Evolutionary conservation across 1,284 basidiomycete genomes (phyloP).

Genomic region (Ganoderma resinaceum): DNA sequence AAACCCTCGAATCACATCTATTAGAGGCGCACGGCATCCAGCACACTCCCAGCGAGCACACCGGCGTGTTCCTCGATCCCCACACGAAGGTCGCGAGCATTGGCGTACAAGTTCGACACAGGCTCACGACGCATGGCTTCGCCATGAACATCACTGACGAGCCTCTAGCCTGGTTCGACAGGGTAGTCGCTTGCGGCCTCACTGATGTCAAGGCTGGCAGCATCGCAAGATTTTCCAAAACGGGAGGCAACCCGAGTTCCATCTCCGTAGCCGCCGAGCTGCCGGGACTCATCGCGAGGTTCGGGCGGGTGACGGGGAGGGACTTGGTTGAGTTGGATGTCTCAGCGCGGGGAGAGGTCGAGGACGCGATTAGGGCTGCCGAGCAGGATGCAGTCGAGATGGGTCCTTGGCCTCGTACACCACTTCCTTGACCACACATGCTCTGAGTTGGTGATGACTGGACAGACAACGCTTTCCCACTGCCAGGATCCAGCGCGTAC

Average conservation of each 20-base stretch:
- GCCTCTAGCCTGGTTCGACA: conserved; percentile 85
- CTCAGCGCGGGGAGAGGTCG: conserved; percentile 55
- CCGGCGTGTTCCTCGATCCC: conserved; percentile 77
- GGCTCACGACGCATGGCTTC: conserved; percentile 95
- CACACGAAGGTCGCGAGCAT: conserved; percentile 90
- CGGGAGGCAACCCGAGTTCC: conserved; percentile 8
- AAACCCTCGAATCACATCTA: conserved; percentile 66
- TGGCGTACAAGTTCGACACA: conserved; percentile 94
- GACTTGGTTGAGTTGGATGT: conserved; percentile 60
- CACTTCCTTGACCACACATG: conserved; percentile 2
- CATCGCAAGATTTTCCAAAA: conserved; percentile 54
- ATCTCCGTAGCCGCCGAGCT: conserved; percentile 60
- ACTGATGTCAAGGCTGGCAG: conserved; percentile 83
- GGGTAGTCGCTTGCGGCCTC: conserved; percentile 93
- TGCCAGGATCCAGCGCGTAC: neutral
- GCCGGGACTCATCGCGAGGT: conserved; percentile 55
- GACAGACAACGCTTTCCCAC: neutral
- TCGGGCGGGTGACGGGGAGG: conserved; percentile 61
- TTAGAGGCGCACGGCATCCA: conserved; percentile 60
- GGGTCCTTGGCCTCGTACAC: conserved; percentile 30
- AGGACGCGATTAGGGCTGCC: conserved; percentile 50
- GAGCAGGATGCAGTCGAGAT: conserved; percentile 36
- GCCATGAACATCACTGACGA: conserved; percentile 89
- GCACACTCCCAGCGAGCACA: conserved; percentile 67
- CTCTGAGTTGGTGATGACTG: neutral